Evolutionary conservation across 2,329 filamentous ascomycete species (phyloP).

Genomic region (Cytospora schulzeri): DNA sequence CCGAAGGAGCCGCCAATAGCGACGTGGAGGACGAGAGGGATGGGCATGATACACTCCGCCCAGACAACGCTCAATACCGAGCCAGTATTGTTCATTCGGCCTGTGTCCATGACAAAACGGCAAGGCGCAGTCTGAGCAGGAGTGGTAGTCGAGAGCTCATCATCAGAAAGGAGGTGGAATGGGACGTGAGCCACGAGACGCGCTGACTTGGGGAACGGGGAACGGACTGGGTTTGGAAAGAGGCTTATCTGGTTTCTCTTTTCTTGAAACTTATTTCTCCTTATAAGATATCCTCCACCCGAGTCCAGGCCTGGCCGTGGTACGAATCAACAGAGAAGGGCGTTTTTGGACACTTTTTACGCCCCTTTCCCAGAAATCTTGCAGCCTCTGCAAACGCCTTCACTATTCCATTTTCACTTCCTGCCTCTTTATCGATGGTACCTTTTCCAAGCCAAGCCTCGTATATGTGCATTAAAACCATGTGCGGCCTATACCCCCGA

Average conservation of each 20-base stretch:
- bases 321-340: background rate
- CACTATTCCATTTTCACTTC: background rate
- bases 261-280: background rate
- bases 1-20: background rate
- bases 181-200: background rate
- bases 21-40: background rate
- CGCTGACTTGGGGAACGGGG: background rate
- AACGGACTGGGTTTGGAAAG: background rate
- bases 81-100: background rate
- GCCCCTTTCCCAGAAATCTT: background rate
- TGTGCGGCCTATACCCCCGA: background rate
- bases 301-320: background rate
- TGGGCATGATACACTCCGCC: background rate
- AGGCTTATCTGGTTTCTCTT: background rate
- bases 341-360: background rate
- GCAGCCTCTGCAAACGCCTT: background rate
- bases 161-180: background rate
- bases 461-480: constrained; percentile 19
- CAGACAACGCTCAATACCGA: background rate
- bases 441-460: constrained; percentile 7
- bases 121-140: background rate
- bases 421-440: background rate
- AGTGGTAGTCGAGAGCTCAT: background rate
- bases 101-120: background rate
- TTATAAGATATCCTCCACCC: background rate